A percentile compares a stretch with the other conserved stretches of the same genome.
These are phyloP conservation scores for Teratosphaeria zuluensis DNA, from an alignment of 2,329 filamentous ascomycete genomes.

Conservation along the genomic window DNA sequence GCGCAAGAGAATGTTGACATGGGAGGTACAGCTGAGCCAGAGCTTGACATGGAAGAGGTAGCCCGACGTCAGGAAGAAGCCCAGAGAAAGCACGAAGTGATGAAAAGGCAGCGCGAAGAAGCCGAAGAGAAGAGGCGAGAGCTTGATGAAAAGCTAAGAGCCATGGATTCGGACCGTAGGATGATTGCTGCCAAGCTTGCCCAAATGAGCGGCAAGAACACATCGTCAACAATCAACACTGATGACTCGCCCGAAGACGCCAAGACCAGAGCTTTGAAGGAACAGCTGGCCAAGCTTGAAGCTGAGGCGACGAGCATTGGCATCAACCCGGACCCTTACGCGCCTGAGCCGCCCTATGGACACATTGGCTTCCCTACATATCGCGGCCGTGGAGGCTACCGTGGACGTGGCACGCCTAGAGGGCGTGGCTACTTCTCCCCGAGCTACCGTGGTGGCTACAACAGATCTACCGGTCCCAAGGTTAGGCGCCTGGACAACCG, in stretches of 20 bases:
- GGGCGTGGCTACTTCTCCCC: constrained; percentile 35
- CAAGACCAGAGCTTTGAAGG: constrained; percentile 57
- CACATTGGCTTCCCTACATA: constrained; percentile 23
- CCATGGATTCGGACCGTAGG: constrained; percentile 55
- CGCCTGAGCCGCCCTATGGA: constrained; percentile 10
- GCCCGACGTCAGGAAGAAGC: constrained; percentile 59
- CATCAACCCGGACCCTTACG: constrained; percentile 46
- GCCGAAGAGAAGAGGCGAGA: constrained; percentile 53
- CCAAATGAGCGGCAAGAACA: constrained; percentile 34
- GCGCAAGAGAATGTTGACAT: constrained; percentile 15
- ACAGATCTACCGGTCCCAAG: constrained; percentile 18
- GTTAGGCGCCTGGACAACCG: constrained; percentile 64
- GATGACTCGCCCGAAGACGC: constrained; percentile 21
- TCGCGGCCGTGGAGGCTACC: constrained; percentile 5
- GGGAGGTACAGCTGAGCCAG: constrained; percentile 31
- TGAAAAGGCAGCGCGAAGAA: constrained; percentile 52
- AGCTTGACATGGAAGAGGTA: constrained; percentile 62
- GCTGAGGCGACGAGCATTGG: constrained; percentile 62
- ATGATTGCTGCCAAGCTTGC: constrained; percentile 53
- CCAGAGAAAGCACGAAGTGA: constrained; percentile 59
- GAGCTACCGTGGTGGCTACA: constrained; percentile 36
- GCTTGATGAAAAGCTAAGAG: constrained; percentile 54
- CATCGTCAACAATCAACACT: constrained; percentile 8
- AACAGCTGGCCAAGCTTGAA: constrained; percentile 62
- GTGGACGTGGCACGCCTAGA: constrained; percentile 23